phyloP scores from a whole-genome alignment of 768 basidiomycete genomes.

The Xerocomus spinulosus region DNA sequence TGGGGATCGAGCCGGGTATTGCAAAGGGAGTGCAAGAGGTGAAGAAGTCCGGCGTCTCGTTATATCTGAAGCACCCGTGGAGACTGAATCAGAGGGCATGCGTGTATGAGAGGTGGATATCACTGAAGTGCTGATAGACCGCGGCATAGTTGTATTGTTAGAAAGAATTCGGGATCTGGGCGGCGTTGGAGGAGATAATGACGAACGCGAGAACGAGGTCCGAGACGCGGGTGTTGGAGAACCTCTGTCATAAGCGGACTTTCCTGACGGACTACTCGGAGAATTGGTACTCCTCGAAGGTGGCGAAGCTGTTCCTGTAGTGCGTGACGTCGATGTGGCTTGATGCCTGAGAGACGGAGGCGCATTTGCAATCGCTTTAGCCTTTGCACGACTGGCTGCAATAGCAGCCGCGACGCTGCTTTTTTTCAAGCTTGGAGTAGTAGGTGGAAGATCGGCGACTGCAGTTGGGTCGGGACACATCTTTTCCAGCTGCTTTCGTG shows the following conservation, averaged over 20 bases:
- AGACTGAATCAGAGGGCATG: conserved; percentile 39
- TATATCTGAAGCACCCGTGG: conserved; percentile 21
- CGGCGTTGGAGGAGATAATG: conserved; percentile 44
- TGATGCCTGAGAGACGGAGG: conserved; percentile 79
- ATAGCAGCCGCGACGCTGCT: conserved; percentile 81
- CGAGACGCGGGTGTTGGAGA: conserved; percentile 37
- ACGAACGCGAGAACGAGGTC: conserved; percentile 45
- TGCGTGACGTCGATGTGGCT: conserved; percentile 67
- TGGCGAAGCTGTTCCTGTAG: conserved; percentile 41
- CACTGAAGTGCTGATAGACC: conserved; percentile 40
- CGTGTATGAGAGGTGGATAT: conserved; percentile 37
- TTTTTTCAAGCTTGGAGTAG: conserved; percentile 65
- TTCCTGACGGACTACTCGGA: conserved; percentile 40
- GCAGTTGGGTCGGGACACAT: conserved; percentile 60
- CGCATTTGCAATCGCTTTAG: conserved; percentile 76
- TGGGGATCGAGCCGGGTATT: conserved; percentile 31
- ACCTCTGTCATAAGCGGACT: conserved; percentile 38
- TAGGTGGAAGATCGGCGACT: conserved; percentile 39
- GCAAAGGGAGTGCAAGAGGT: conserved; percentile 34
- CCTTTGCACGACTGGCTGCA: conserved; percentile 86
- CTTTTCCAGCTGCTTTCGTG: conserved; percentile 83
- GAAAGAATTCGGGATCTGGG: conserved; percentile 41
- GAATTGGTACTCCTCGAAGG: conserved; percentile 36
- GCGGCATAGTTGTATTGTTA: conserved; percentile 32
- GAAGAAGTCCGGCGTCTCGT: conserved; percentile 47